Conservation (phyloP, 1,284 basidiomycete genomes). For the Microbotryum violaceum region DNA sequence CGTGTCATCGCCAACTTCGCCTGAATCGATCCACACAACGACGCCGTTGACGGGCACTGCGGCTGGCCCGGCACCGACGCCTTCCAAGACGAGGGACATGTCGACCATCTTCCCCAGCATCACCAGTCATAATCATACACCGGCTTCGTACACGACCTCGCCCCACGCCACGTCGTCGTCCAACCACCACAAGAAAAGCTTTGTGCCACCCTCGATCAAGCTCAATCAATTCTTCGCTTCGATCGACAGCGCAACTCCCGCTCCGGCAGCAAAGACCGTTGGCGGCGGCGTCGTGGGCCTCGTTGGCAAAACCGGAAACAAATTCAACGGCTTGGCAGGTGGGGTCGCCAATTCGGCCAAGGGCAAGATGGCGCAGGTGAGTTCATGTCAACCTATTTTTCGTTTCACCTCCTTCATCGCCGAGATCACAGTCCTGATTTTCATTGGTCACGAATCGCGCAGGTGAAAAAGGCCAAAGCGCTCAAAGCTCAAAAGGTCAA, state of each 20-base stretch:
- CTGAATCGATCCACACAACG: neutral
- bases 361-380: neutral
- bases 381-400: neutral
- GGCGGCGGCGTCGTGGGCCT: too few species aligned
- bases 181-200: neutral
- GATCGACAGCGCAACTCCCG: neutral
- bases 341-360: neutral
- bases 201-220: neutral
- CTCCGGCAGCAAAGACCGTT: too few species aligned
- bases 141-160: neutral
- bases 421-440: neutral
- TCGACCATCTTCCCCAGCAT: neutral
- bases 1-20: neutral
- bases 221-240: neutral
- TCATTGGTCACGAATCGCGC: neutral
- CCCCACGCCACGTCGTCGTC: neutral
- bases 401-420: too few species aligned
- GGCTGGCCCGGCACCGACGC: neutral
- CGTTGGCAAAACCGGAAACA: neutral
- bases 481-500: neutral
- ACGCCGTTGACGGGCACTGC: too few species aligned
- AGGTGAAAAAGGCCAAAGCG: conserved; percentile 2
- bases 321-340: neutral
- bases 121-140: neutral
- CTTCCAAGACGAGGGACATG: neutral